These are phyloP conservation scores for Boletus barrowsii DNA, from an alignment of 768 basidiomycete species.

Conservation along the genomic window DNA sequence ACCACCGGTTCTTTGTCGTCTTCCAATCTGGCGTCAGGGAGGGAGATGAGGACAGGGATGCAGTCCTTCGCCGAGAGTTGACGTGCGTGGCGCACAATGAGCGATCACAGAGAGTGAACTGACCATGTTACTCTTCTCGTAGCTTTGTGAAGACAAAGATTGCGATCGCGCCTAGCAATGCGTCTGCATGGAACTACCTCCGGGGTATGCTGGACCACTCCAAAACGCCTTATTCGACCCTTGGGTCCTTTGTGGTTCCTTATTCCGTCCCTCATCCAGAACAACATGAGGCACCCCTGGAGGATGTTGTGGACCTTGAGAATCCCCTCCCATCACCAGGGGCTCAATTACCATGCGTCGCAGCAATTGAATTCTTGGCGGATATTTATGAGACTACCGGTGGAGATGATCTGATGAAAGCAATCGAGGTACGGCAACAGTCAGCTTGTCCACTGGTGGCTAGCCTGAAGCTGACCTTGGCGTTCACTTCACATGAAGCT, in stretches of 20 bases:
- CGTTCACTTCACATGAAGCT: slow-evolving; percentile 42
- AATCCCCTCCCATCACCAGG: slow-evolving; percentile 62
- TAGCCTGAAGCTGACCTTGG: slow-evolving; percentile 7
- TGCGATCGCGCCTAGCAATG: slow-evolving; percentile 85
- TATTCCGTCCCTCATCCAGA: slow-evolving; percentile 48
- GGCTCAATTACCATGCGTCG: slow-evolving; percentile 72
- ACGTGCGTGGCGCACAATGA: slow-evolving; percentile 51
- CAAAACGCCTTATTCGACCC: slow-evolving; percentile 51
- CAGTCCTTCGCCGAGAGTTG: slow-evolving; percentile 65
- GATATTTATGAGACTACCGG: slow-evolving; percentile 65
- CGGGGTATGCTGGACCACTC: slow-evolving; percentile 75
- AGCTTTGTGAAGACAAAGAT: slow-evolving; percentile 86
- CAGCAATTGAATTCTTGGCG: slow-evolving; percentile 84
- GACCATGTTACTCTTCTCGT: neutral
- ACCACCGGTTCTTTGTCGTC: slow-evolving; percentile 89
- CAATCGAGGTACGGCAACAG: slow-evolving; percentile 42
- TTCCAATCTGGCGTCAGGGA: slow-evolving; percentile 62
- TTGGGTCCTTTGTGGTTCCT: slow-evolving; percentile 59
- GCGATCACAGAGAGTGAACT: neutral
- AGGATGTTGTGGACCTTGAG: slow-evolving; percentile 65
- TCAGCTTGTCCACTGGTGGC: neutral
- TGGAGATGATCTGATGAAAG: slow-evolving; percentile 44
- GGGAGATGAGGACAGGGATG: slow-evolving; percentile 60
- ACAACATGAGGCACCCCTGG: slow-evolving; percentile 24
- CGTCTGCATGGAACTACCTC: slow-evolving; percentile 96